These are phyloP conservation scores for Lachnellula willkommii DNA, from an alignment of 2,329 filamentous ascomycete species.

Conservation along the genomic window DNA sequence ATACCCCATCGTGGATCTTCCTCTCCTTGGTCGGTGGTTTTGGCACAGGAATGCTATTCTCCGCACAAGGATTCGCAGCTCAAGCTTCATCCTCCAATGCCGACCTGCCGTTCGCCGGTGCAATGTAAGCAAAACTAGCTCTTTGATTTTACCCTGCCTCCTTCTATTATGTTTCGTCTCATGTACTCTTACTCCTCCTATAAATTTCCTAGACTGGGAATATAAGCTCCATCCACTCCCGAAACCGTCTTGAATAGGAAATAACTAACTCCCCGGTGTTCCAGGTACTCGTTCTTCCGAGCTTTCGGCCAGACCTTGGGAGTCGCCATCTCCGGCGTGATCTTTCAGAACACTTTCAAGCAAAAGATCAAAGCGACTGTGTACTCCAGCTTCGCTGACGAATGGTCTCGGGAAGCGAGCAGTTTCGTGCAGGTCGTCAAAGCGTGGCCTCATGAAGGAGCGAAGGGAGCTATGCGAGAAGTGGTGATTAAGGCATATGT, in stretches of 20 bases:
- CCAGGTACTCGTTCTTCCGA: constrained; percentile 56
- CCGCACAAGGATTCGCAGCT: constrained; percentile 54
- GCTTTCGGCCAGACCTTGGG: constrained; percentile 44
- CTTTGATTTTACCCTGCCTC: too few relatives aligned
- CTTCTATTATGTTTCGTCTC: too few relatives aligned
- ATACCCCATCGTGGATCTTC: constrained; percentile 51
- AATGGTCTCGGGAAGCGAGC: constrained; percentile 18
- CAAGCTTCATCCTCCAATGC: constrained; percentile 53
- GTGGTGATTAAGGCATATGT: constrained; percentile 15
- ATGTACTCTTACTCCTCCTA: too few relatives aligned
- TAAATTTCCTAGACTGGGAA: too few relatives aligned
- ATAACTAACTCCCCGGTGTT: too few relatives aligned
- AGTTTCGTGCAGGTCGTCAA: constrained; percentile 21
- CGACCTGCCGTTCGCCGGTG: constrained; percentile 54
- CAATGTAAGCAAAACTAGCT: constrained; percentile 36
- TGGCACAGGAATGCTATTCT: constrained; percentile 59
- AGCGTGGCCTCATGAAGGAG: constrained; percentile 6
- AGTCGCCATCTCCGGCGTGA: constrained; percentile 50
- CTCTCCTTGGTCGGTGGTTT: constrained; percentile 55
- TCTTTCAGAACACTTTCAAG: constrained; percentile 57
- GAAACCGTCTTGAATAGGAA: too few relatives aligned
- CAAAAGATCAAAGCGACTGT: constrained; percentile 17
- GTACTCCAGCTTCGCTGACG: constrained; percentile 10
- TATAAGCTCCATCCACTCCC: too few relatives aligned
- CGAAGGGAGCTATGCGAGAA: background rate